These are phyloP conservation scores for Rubus idaeus DNA, from an alignment of 306 rosid genomes.

Conservation along the genomic window DNA sequence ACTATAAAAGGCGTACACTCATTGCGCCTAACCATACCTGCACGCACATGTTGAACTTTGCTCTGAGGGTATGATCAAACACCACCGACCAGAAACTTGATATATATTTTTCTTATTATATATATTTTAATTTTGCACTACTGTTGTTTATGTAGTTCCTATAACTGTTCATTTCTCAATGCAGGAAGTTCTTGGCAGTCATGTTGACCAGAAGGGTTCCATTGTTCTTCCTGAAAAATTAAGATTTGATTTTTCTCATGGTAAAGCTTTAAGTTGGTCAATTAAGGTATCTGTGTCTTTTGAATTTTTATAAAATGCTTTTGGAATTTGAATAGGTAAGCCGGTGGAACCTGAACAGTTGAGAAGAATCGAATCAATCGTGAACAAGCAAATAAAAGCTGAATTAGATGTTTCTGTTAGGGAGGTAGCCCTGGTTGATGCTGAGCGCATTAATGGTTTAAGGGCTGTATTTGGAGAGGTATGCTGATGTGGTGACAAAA, in stretches of 20 bases:
- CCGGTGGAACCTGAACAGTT: conserved; percentile 74
- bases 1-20: conserved; percentile 72
- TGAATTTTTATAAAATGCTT: conserved; percentile 14
- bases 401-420: conserved; percentile 71
- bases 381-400: conserved; percentile 82
- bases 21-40: conserved; percentile 98
- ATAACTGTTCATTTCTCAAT: conserved; percentile 22
- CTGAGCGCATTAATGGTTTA: conserved; percentile 72
- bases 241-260: conserved; percentile 97
- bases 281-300: neutral
- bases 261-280: conserved; percentile 42
- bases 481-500: conserved; percentile 30
- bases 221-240: conserved; percentile 96
- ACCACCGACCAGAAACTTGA: neutral
- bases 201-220: conserved; percentile 95
- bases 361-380: conserved; percentile 78
- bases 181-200: conserved; percentile 93
- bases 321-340: conserved; percentile 67
- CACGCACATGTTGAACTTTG: conserved; percentile 95
- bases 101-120: neutral
- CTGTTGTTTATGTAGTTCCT: conserved; percentile 19
- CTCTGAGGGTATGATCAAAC: conserved; percentile 71
- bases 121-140: neutral
- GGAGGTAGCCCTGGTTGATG: conserved; percentile 76
- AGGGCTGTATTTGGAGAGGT: conserved; percentile 99